A percentile compares a stretch with the other conserved stretches of the same genome.
Evolutionary conservation across 2,329 filamentous ascomycete genomes (phyloP).

Genomic region (Ilyonectria mors-panacis): DNA sequence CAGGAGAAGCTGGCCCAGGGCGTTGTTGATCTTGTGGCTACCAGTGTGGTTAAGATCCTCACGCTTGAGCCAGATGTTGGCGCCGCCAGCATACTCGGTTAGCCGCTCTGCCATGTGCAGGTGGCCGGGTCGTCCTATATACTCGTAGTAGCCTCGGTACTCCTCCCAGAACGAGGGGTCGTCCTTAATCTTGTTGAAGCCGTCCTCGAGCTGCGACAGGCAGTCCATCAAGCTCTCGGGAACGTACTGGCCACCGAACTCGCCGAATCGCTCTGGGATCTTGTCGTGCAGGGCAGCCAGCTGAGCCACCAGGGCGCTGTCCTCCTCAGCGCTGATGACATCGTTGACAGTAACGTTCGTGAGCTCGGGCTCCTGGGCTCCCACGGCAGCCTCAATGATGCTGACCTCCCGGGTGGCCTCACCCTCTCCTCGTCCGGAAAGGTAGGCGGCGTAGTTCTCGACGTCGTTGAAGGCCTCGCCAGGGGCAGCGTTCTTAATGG

Average conservation of each 20-base stretch:
- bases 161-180: slow-evolving; percentile 98
- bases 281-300: slow-evolving; percentile 85
- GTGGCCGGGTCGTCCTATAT: slow-evolving; percentile 95
- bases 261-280: slow-evolving; percentile 89
- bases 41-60: slow-evolving; percentile 99
- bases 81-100: slow-evolving; percentile 90
- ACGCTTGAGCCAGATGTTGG: slow-evolving; percentile 97
- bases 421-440: slow-evolving; percentile 65
- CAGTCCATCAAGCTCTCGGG: slow-evolving; percentile 99
- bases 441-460: slow-evolving; percentile 86
- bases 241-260: slow-evolving; percentile 97
- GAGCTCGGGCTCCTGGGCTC: slow-evolving; percentile 59
- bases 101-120: slow-evolving; percentile 90
- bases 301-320: slow-evolving; percentile 81
- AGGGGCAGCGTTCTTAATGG: slow-evolving; percentile 64
- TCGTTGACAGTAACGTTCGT: slow-evolving; percentile 68
- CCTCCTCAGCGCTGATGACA: slow-evolving; percentile 68
- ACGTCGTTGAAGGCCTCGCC: slow-evolving; percentile 74
- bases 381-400: slow-evolving; percentile 76
- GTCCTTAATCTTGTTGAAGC: slow-evolving; percentile 89
- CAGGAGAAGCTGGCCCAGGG: slow-evolving; percentile 91
- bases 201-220: slow-evolving; percentile 88
- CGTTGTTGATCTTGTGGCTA: slow-evolving; percentile 99
- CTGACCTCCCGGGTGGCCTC: slow-evolving; percentile 75
- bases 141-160: slow-evolving; percentile 94